Evolutionary conservation across 257 asterid genomes (phyloP), one percentile per base, ranked within the genome.

Genomic region (Linderniella brevidens): DNA sequence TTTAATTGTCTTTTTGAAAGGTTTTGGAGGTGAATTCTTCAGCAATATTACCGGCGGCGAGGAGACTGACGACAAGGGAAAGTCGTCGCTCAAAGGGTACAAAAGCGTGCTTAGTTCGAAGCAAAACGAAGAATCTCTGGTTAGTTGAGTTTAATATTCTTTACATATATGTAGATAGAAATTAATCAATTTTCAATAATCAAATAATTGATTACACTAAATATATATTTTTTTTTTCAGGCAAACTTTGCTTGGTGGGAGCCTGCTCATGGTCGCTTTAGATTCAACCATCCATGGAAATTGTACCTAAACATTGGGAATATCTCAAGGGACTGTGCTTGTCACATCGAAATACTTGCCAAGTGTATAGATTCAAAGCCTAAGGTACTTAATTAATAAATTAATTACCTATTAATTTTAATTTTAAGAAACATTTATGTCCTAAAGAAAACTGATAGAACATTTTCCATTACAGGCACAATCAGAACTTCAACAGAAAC

Each of bases 241-340:
- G 92, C 87, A 49, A 82, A 73, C 54, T 66, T 66, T 47, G 92
- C 92, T 0, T 65, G 87, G 84, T 79, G 92, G 94, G 94, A 82
- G 52, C 79, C 82, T 9, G 49, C 68, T 10, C 92, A 76, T 44
- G 87, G 85, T 4, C 32, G 63, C 8, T 79, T 79, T 13, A 56
- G 57, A 25, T 66, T 60, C 8, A 36, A 54, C 46, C 84, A 75
- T 56, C 93, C 93, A 13, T 75, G 92, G 94, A 71, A 76, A 39
- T 75, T 66, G 6, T 82, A 82, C 56, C 64, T 68, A 64, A 78
- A 76, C 25, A 58, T 73, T n/a, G 82, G 92, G 1, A 56, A 13
- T 14, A 54, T 65, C 3, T 41, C 58, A 11, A 67, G 87, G 47
- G 73, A 73, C 67, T 82, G 94, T 57, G 87, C 92, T 4, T 71